Conservation (phyloP, 352 stramenopile genomes). For the Phytophthora aleatoria region DNA sequence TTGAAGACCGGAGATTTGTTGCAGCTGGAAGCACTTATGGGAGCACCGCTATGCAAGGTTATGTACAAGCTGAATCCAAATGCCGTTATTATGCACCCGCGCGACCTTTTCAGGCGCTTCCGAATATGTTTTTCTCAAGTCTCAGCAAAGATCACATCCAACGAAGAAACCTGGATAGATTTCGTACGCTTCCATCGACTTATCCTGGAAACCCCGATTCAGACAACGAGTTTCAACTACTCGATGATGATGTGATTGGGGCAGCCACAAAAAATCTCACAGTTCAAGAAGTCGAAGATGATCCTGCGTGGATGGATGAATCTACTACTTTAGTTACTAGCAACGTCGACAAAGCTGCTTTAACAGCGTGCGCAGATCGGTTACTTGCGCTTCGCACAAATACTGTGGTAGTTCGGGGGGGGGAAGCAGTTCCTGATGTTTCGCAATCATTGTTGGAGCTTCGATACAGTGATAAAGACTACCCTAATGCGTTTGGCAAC, state of each 20-base stretch:
- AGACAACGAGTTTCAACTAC: not conserved
- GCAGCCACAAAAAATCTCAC: not conserved
- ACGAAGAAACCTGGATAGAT: not conserved
- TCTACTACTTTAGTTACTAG: not conserved
- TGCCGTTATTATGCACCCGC: not conserved
- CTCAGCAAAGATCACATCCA: not conserved
- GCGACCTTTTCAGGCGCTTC: not conserved
- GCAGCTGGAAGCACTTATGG: conserved; percentile 1
- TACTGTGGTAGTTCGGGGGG: not conserved
- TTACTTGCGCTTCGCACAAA: not conserved
- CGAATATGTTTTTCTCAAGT: not conserved
- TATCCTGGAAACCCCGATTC: not conserved
- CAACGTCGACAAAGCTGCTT: not conserved
- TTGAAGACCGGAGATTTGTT: conserved; percentile 1
- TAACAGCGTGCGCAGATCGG: not conserved
- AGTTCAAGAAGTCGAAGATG: not conserved
- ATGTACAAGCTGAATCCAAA: not conserved
- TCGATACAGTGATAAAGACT: not conserved
- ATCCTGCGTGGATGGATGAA: not conserved
- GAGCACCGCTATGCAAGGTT: not conserved
- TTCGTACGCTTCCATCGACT: not conserved
- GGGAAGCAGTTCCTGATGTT: not conserved
- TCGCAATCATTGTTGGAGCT: not conserved
- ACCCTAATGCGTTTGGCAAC: not conserved
- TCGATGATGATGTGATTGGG: not conserved